Conservation (phyloP, 2,329 filamentous ascomycete species). For the Mycocentrospora acerina region DNA sequence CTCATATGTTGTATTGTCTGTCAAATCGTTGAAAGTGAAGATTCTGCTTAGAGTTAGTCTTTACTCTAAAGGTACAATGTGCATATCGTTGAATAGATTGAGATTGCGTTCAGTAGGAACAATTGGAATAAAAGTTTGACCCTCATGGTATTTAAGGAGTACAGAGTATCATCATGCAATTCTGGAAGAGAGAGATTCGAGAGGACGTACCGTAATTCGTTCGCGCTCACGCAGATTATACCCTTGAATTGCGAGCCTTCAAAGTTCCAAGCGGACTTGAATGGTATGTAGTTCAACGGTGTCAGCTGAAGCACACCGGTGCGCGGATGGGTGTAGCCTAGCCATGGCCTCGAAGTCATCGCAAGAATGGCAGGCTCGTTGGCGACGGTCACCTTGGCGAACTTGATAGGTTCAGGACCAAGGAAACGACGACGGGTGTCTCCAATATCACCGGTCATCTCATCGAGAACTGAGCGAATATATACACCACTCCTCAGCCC, state of each 20-base stretch:
- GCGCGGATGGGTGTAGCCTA: conserved; percentile 87
- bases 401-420: conserved; percentile 82
- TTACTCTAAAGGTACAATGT: conserved; percentile 2
- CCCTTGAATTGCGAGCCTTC: conserved; percentile 93
- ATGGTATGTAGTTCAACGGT: conserved; percentile 80
- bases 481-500: conserved; percentile 95
- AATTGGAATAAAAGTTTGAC: conserved; percentile 70
- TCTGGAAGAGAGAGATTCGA: conserved; percentile 30
- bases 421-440: conserved; percentile 94
- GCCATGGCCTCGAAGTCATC: conserved; percentile 90
- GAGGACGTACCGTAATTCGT: conserved; percentile 74
- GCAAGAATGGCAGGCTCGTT: conserved; percentile 83
- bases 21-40: conserved; percentile 84
- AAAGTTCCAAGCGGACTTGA: conserved; percentile 96
- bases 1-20: conserved; percentile 83
- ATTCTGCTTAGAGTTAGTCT: conserved; percentile 58
- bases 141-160: conserved; percentile 48
- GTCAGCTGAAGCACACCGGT: conserved; percentile 89
- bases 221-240: conserved; percentile 89
- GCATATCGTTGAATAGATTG: background rate
- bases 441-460: conserved; percentile 91
- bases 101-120: conserved; percentile 81
- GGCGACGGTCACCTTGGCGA: conserved; percentile 89
- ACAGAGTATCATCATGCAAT: conserved; percentile 65
- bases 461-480: conserved; percentile 89